These are phyloP conservation scores for Fusarium sp. DNA, from an alignment of 2,329 filamentous ascomycete species.

Conservation along the genomic window DNA sequence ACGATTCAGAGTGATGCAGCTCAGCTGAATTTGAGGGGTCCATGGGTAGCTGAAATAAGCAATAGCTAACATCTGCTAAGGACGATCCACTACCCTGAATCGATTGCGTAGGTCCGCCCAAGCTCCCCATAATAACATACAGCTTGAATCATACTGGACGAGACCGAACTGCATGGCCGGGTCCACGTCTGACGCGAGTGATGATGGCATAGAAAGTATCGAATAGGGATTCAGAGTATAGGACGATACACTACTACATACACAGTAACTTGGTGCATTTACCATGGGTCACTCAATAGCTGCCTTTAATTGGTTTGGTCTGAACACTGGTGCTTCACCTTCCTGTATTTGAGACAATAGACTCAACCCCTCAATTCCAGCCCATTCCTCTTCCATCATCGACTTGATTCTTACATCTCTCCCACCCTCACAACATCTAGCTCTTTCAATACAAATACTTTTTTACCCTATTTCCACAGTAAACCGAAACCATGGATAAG, in stretches of 20 bases:
- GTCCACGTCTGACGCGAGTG: conserved; percentile 33
- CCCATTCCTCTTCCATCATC: conserved; percentile 17
- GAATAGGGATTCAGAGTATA: conserved; percentile 1
- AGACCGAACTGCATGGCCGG: neutral
- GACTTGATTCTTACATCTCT: conserved; percentile 9
- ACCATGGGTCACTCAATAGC: neutral
- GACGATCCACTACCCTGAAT: neutral
- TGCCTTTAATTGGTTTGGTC: neutral
- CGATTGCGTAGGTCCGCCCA: conserved; percentile 11
- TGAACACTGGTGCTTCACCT: neutral
- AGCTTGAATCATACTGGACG: neutral
- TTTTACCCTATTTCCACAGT: neutral
- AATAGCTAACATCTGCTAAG: conserved; percentile 7
- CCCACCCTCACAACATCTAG: neutral
- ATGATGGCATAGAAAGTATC: neutral
- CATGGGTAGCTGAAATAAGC: conserved; percentile 32
- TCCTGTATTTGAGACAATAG: conserved; percentile 11
- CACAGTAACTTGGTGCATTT: neutral
- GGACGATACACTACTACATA: neutral
- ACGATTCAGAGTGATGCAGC: neutral
- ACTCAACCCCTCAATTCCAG: conserved; percentile 23
- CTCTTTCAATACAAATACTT: neutral
- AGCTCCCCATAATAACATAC: conserved; percentile 28
- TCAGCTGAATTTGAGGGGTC: conserved; percentile 7
- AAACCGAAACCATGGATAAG: conserved; percentile 51